Base-by-base conservation (phyloP, 441 rosid genomes). In the Euphorbia celastroides region DNA sequence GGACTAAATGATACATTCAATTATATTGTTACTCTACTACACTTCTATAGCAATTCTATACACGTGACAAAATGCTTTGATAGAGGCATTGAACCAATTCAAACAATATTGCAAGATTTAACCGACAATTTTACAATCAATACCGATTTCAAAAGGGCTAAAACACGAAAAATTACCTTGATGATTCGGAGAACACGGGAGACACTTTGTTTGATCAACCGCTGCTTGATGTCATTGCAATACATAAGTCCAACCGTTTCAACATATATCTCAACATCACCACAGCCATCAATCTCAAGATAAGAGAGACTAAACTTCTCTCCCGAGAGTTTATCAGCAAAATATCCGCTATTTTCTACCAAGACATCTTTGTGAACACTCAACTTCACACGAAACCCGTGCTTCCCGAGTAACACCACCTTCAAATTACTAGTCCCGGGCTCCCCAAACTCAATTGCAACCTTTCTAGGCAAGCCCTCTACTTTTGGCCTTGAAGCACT, bases 191-290 rank as follows among this genome's bases (percentile, higher is more conserved):
- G 96, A 58, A 89, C 95, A 27, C 95, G 88, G n/a, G 85, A 72
- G 41, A 93, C 97, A 67, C 84, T 89, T 80, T 91, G 96, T 80
- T 93, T 93, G 81, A 89, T 83, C n/a, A 93, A 77, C 52, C 95
- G 78, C 75, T 91, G 97, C 79, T 88, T 93, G 90, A 89, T 82
- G 31, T 93, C 99, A 72, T 83, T 89, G 79, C 97, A 88, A 74
- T 91, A 93, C 97, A 93, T 93, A 38, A 93, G 78, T 11, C 96
- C 96, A 72, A 91, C 85, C 19, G 97, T 88, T 80, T 93, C 97
- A 44, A 93, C 92, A 75, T 93, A 89, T 55, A 83, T 88, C 79
- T 93, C 96, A 28, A 84, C 84, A 75, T 93, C 97, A 76, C 88
- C 93, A 42, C 96, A 91, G 59, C 84, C 90, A 74, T 85, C 89